Evolutionary conservation across 176 grass and related monocot species (phyloP).

Genomic region (Dactylis glomerata): DNA sequence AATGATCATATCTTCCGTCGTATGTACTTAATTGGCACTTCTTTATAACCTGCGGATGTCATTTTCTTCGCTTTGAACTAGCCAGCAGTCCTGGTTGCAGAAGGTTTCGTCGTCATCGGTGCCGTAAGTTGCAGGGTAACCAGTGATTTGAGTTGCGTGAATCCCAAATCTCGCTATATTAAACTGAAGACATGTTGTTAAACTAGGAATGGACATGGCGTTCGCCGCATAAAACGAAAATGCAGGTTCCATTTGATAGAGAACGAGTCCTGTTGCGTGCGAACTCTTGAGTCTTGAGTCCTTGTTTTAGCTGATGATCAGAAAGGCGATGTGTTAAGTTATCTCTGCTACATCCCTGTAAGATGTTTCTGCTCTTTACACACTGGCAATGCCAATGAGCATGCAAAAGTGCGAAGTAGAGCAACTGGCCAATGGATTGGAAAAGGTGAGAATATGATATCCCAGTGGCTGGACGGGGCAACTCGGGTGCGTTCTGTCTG

Average conservation of each 20-base stretch:
- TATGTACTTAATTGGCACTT: too few species aligned
- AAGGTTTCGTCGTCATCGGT: neutral
- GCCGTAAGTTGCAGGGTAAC: neutral
- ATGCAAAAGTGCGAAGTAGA: neutral
- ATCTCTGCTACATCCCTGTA: neutral
- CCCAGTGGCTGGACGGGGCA: conserved; percentile 35
- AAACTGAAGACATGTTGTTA: neutral
- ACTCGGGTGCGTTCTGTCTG: conserved; percentile 31
- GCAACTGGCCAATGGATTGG: neutral
- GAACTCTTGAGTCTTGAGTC: neutral
- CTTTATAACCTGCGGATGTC: neutral
- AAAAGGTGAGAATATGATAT: neutral
- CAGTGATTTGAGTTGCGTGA: neutral
- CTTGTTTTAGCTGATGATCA: neutral
- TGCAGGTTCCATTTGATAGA: neutral
- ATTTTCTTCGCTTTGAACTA: neutral
- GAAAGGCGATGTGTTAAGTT: too few species aligned
- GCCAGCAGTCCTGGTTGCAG: neutral
- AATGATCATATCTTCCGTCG: too few species aligned
- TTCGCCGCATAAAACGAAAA: neutral
- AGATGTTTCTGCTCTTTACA: neutral
- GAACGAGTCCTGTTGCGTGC: conserved; percentile 8
- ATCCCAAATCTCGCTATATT: neutral
- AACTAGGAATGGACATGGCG: neutral
- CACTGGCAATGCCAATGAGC: neutral